A percentile compares a stretch with the other conserved stretches of the same genome.
These are phyloP conservation scores for Podospora didyma DNA, from an alignment of 495 filamentous ascomycete species.

Conservation along the genomic window DNA sequence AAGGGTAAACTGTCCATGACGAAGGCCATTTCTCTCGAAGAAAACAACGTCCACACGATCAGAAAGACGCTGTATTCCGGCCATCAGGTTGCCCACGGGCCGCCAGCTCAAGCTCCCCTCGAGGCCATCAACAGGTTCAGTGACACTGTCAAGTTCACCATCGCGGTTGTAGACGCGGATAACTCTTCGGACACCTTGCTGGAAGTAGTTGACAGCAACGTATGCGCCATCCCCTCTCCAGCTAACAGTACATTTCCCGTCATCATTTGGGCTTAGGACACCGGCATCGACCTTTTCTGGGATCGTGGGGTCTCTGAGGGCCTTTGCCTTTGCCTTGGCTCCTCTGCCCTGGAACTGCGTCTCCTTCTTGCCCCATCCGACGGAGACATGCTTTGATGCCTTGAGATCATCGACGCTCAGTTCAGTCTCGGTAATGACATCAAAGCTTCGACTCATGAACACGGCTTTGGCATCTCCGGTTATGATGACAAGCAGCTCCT, in stretches of 20 bases:
- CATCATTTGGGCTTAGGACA: constrained; percentile 65
- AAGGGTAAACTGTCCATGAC: constrained; percentile 87
- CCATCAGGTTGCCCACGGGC: constrained; percentile 84
- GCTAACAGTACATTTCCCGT: constrained; percentile 65
- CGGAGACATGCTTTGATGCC: constrained; percentile 90
- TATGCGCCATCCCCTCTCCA: constrained; percentile 96
- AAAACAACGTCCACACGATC: constrained; percentile 81
- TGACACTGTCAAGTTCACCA: constrained; percentile 83
- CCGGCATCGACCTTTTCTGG: constrained; percentile 91
- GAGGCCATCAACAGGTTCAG: constrained; percentile 87
- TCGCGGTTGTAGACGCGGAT: constrained; percentile 89
- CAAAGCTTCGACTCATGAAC: constrained; percentile 90
- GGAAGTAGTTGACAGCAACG: constrained; percentile 77
- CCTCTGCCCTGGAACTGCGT: constrained; percentile 95
- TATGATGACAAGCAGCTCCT: constrained; percentile 78
- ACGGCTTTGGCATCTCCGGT: constrained; percentile 76
- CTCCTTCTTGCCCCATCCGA: constrained; percentile 97
- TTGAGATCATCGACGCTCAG: constrained; percentile 75
- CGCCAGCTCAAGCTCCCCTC: constrained; percentile 88
- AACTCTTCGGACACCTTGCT: constrained; percentile 61
- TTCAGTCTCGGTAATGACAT: constrained; percentile 68
- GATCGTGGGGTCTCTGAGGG: constrained; percentile 86
- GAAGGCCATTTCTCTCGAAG: constrained; percentile 92
- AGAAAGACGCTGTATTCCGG: constrained; percentile 68
- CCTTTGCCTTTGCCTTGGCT: constrained; percentile 86